Evolutionary conservation across 1,284 basidiomycete species (phyloP), one percentile per base, ranked within the genome.

Genomic region (Ustilago vetiveriae): DNA sequence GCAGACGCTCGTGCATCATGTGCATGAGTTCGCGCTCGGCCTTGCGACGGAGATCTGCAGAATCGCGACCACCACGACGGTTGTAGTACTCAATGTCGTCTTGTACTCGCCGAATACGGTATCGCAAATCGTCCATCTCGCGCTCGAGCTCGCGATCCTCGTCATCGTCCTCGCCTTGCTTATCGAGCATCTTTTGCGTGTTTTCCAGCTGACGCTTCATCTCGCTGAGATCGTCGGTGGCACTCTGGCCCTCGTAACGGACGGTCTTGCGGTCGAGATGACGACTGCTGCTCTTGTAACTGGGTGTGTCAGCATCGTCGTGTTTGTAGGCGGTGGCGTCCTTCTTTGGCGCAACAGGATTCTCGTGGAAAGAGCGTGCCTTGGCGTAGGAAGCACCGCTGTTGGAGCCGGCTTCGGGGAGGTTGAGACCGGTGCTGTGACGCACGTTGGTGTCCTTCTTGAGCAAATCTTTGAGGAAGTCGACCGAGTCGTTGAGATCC

Each of bases 291-390:
- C 92, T 89, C 80, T 91, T 90, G 85, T 98, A 98, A 6, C 82
- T 83, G 48, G 89, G 86, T 6, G 75, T 72, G 26, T 79, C 75
- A 21, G 80, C 67, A 69, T 89, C 88, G 57, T 89, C 88, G 83
- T 97, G 90, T 78, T 92, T 92, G 86, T 97, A 99, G 40, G 94
- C 90, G 0, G 92, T 92, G 4, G 92, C 95, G 81, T 98, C 95
- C 89, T 89, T 29, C 90, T 86, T 19, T 86, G 85, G 16, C 83
- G 62, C 86, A 84, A 72, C 87, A 85, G 59, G 80, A 66, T 82
- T 82, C 37, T 79, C 71, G 64, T 83, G 80, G 81, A 93, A 90
- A 0, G 90, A 91, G 4, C 89, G 88, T 43, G 88, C 85, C 75
- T 90, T 89, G 29, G 88, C 82, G 56, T 86, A 87, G 5, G 73